Evolutionary conservation across 2,329 filamentous ascomycete genomes (phyloP).

Genomic region (Fusarium tupiense): DNA sequence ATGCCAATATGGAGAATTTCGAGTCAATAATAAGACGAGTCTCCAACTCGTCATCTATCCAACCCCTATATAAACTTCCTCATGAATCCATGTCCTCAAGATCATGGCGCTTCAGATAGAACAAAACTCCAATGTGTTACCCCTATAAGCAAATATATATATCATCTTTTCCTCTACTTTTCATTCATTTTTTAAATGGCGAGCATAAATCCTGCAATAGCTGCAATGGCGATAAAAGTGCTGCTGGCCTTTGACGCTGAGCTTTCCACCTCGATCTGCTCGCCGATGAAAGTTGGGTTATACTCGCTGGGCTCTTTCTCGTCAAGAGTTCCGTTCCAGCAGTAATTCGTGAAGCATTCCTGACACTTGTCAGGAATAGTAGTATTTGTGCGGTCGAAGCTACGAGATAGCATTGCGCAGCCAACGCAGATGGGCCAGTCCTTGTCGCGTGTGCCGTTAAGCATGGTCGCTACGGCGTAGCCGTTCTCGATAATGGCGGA

Average conservation of each 20-base stretch:
- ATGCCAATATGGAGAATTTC: neutral
- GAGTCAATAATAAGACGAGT: slow-evolving; percentile 18
- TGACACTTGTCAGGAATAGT: slow-evolving; percentile 76
- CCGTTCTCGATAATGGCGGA: slow-evolving; percentile 88
- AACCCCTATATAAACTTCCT: slow-evolving; percentile 1
- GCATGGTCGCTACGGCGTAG: slow-evolving; percentile 83
- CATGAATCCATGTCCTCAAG: slow-evolving; percentile 26
- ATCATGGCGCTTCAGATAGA: slow-evolving; percentile 15
- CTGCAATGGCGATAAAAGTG: slow-evolving; percentile 22
- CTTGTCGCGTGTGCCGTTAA: slow-evolving; percentile 77
- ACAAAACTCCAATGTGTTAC: slow-evolving; percentile 24
- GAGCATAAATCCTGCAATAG: slow-evolving; percentile 34
- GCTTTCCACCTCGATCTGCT: slow-evolving; percentile 41
- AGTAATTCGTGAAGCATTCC: slow-evolving; percentile 83
- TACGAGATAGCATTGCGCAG: slow-evolving; percentile 85
- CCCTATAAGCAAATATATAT: neutral
- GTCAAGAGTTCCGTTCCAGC: slow-evolving; percentile 84
- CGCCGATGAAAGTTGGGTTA: slow-evolving; percentile 41
- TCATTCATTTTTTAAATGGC: slow-evolving; percentile 15
- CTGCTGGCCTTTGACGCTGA: slow-evolving; percentile 30
- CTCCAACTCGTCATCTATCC: slow-evolving; percentile 19
- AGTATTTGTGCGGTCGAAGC: slow-evolving; percentile 76
- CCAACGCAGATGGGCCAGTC: slow-evolving; percentile 87
- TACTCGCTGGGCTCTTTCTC: slow-evolving; percentile 49
- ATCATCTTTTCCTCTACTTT: neutral